Conservation (phyloP, 345 rosid species). For the Excoecaria cochinchinensis region DNA sequence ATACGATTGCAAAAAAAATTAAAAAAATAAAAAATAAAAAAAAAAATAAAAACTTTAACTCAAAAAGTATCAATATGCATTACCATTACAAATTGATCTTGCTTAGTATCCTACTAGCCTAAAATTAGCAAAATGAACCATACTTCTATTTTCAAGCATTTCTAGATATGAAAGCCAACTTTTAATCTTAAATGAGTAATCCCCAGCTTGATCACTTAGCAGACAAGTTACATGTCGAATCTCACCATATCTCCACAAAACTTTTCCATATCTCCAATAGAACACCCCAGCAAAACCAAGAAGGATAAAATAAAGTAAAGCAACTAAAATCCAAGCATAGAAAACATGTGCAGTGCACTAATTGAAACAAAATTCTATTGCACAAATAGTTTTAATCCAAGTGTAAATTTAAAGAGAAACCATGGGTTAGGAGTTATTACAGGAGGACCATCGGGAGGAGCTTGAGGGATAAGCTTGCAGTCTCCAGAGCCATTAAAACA, state of each 20-base stretch:
- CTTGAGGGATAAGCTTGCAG: conserved; percentile 83
- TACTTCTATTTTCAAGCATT: background rate
- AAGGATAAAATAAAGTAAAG: background rate
- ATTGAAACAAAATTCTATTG: background rate
- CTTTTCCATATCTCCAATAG: background rate
- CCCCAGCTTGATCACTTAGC: background rate
- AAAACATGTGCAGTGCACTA: background rate
- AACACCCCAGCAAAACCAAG: background rate
- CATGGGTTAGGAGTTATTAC: conserved; percentile 23
- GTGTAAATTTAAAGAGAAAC: background rate
- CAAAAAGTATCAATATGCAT: too few species aligned
- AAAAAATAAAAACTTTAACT: too few species aligned
- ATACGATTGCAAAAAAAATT: background rate
- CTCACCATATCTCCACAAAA: background rate
- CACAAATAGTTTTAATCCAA: background rate
- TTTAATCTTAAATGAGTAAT: too few species aligned
- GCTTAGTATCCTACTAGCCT: background rate
- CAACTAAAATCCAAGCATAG: too few species aligned
- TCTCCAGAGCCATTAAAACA: conserved; percentile 80
- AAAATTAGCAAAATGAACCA: background rate
- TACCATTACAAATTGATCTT: background rate
- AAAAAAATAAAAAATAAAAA: too few species aligned
- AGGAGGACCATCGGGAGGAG: conserved; percentile 72
- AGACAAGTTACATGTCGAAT: background rate
- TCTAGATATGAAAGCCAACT: background rate